These are phyloP conservation scores for Eimeria zaria DNA, from an alignment of 169 alveolate species.

Conservation along the genomic window DNA sequence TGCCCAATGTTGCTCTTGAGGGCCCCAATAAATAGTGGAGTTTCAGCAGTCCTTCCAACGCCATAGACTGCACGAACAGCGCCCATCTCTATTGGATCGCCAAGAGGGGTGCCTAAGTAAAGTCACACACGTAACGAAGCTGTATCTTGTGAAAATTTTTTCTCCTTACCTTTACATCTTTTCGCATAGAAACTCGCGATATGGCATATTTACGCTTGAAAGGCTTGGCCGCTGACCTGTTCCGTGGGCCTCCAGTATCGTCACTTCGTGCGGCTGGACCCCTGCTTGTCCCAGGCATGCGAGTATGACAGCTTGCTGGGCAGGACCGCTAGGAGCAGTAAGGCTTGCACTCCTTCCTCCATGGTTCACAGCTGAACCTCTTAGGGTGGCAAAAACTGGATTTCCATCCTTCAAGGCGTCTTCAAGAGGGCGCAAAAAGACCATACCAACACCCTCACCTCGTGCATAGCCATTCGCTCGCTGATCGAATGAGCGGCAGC, in stretches of 20 bases:
- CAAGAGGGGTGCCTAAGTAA: conserved; percentile 89
- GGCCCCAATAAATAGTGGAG: conserved; percentile 86
- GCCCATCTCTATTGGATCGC: conserved; percentile 92
- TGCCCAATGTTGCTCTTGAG: conserved; percentile 90
- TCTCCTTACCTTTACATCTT: too few species aligned
- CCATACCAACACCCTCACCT: conserved; percentile 91
- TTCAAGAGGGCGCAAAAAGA: conserved; percentile 81
- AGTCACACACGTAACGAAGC: background rate
- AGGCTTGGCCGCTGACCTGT: conserved; percentile 81
- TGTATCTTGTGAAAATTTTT: background rate
- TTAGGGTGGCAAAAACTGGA: conserved; percentile 83
- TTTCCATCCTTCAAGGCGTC: conserved; percentile 79
- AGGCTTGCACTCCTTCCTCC: conserved; percentile 90
- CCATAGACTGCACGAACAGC: conserved; percentile 86
- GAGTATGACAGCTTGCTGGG: conserved; percentile 88
- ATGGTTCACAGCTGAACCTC: conserved; percentile 90
- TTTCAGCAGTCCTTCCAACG: conserved; percentile 57
- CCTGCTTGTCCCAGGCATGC: conserved; percentile 86
- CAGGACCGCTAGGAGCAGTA: conserved; percentile 90
- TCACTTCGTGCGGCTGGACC: conserved; percentile 82
- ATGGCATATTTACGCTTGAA: background rate
- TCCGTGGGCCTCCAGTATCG: conserved; percentile 87
- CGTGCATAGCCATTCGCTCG: conserved; percentile 92
- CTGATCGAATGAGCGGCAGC: conserved; percentile 90
- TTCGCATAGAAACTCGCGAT: background rate